Evolutionary conservation across 768 basidiomycete genomes (phyloP).

Genomic region (Leccinellum rugosiceps): DNA sequence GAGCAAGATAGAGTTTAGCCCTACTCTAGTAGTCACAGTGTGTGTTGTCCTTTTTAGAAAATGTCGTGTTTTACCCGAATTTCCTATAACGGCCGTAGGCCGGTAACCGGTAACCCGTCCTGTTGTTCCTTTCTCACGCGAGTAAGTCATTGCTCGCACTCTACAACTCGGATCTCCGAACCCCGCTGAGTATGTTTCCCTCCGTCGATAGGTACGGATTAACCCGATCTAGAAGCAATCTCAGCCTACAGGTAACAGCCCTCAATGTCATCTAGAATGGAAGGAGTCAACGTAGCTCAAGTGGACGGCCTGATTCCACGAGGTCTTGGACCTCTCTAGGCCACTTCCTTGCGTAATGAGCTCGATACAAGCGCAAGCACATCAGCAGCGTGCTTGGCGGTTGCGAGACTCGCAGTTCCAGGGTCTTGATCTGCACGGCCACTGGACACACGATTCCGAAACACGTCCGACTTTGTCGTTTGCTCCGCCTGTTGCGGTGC

Average conservation of each 20-base stretch:
- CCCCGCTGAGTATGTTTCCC: not conserved
- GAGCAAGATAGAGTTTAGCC: too few species aligned
- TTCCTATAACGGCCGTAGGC: too few species aligned
- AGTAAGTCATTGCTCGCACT: not conserved
- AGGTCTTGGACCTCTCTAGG: conserved; percentile 15
- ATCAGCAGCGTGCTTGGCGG: conserved; percentile 9
- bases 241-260: conserved; percentile 4
- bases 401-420: conserved; percentile 11
- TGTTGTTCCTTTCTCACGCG: not conserved
- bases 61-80: too few species aligned
- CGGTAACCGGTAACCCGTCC: too few species aligned
- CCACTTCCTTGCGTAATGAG: too few species aligned
- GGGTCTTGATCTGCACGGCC: conserved; percentile 19
- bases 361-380: conserved; percentile 2
- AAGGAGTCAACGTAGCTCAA: conserved; percentile 5
- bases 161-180: conserved; percentile 5
- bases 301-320: conserved; percentile 15
- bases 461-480: conserved; percentile 7
- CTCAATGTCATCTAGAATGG: conserved; percentile 22
- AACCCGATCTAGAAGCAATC: conserved; percentile 9
- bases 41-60: too few species aligned
- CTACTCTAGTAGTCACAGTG: too few species aligned
- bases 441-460: conserved; percentile 17
- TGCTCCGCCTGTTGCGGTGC: conserved; percentile 11
- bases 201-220: not conserved